phyloP scores from a whole-genome alignment of 495 filamentous ascomycete species.

The Lentithecium fluviatile region DNA sequence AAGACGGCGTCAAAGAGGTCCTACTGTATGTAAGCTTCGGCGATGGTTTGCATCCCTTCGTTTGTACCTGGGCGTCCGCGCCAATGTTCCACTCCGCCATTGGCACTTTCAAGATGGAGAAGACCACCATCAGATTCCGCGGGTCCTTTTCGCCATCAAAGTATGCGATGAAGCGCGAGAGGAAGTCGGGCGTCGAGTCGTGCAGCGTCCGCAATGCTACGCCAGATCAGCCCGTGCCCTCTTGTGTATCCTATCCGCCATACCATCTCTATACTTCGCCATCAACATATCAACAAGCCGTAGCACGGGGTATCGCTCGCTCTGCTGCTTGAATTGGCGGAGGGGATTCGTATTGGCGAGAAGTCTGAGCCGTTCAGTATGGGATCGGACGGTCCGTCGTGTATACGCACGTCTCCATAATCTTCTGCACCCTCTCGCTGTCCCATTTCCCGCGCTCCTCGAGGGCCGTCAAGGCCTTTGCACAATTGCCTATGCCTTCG shows the following conservation, averaged over 20 bases:
- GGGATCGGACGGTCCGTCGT: neutral
- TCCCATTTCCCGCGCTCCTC: constrained; percentile 47
- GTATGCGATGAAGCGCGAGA: constrained; percentile 63
- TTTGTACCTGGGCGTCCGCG: constrained; percentile 58
- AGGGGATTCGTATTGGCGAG: constrained; percentile 43
- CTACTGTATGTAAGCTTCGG: constrained; percentile 37
- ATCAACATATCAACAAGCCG: constrained; percentile 65
- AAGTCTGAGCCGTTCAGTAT: constrained; percentile 29
- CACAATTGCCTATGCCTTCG: constrained; percentile 42
- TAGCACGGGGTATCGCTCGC: constrained; percentile 64
- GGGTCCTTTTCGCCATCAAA: constrained; percentile 77
- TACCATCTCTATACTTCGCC: constrained; percentile 61
- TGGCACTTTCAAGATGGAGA: constrained; percentile 68
- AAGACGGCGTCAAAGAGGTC: constrained; percentile 69
- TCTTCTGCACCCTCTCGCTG: constrained; percentile 34
- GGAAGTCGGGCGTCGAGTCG: constrained; percentile 47
- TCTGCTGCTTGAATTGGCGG: constrained; percentile 53
- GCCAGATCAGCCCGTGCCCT: constrained; percentile 8
- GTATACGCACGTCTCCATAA: constrained; percentile 37
- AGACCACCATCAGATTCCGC: constrained; percentile 74
- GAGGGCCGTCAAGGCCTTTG: constrained; percentile 40
- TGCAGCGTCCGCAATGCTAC: constrained; percentile 40
- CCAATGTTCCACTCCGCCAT: constrained; percentile 73
- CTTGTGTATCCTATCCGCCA: constrained; percentile 8
- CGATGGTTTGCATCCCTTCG: neutral